Evolutionary conservation across 2,329 filamentous ascomycete genomes (phyloP), one percentile per base, ranked within the genome.

Genomic region (Ophiostoma himal-ulmi): DNA sequence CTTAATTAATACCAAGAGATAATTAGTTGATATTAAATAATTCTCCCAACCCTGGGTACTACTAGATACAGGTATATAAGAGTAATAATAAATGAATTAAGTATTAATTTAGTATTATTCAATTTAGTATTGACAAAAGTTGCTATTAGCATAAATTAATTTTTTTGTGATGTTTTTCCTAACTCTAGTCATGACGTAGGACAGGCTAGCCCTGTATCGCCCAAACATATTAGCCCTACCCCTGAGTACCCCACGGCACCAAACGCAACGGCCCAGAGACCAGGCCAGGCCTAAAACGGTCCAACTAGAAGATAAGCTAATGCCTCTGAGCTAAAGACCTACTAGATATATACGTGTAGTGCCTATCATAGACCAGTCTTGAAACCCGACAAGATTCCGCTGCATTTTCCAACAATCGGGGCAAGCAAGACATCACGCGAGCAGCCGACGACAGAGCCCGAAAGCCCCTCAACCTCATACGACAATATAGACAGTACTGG

Each of bases 351-450:
- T 22, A 26, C 52, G 5, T 60, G n/a, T 10, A 26, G n/a, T 22
- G 54, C 54, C 54, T n/a, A 60, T 22, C 30, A 10, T n/a, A 20
- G 22, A 26, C n/a, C 11, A 26, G n/a, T 57, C 52, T 26, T 34
- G 17, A 34, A 36, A 34, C 34, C 6, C 11, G 34, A 26, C 26
- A 62, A 62, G 57, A 62, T 62, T 26, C 26, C 26, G 57, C 26
- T 30, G 11, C 14, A 34, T 26, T 62, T 34, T 20, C 57, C 26
- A 34, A 62, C 57, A 17, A 26, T 62, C 26, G 13, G 34, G 26
- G 22, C 26, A 60, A 22, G 54, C 54, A 60, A 34, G 57, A 62
- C 26, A 62, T 62, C 57, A 62, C 57, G 57, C 57, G 57, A 62
- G 57, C 57, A 62, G 17, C 26, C 22, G 13, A 62, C 57, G 22